A percentile compares a stretch with the other conserved stretches of the same genome.
Conservation (phyloP, 768 basidiomycete genomes). For the Tulasnella sp. region DNA sequence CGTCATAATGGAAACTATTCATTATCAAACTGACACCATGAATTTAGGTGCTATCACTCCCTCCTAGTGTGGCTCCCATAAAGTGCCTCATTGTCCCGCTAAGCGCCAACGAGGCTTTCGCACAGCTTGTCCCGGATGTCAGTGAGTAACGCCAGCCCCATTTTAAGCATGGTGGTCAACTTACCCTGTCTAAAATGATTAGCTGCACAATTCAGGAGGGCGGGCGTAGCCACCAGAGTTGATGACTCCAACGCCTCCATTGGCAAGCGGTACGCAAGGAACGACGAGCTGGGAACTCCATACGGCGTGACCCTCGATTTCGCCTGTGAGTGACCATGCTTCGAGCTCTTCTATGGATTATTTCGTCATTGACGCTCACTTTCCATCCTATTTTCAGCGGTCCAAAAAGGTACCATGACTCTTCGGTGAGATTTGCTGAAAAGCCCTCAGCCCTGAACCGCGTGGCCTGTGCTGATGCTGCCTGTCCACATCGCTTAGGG, state of each 20-base stretch:
- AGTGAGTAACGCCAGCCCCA: slow-evolving; percentile 47
- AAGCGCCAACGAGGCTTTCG: slow-evolving; percentile 73
- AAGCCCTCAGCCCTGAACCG: too few species aligned
- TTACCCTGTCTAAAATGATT: not conserved
- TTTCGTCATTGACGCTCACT: not conserved
- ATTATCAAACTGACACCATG: not conserved
- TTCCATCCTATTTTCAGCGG: slow-evolving; percentile 37
- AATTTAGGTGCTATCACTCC: slow-evolving; percentile 61
- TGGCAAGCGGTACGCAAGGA: slow-evolving; percentile 93
- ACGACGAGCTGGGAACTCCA: slow-evolving; percentile 97
- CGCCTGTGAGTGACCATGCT: slow-evolving; percentile 66
- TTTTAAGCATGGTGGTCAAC: not conserved
- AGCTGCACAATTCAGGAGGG: slow-evolving; percentile 80
- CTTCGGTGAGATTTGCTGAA: slow-evolving; percentile 66
- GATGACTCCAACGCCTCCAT: slow-evolving; percentile 94
- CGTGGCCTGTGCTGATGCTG: not conserved
- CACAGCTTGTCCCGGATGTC: slow-evolving; percentile 74
- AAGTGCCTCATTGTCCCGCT: slow-evolving; percentile 95
- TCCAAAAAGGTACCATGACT: slow-evolving; percentile 88
- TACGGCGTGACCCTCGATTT: slow-evolving; percentile 95
- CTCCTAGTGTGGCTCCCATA: slow-evolving; percentile 82
- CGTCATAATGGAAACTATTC: slow-evolving; percentile 25
- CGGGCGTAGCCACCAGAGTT: slow-evolving; percentile 84
- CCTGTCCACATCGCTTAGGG: slow-evolving; percentile 37
- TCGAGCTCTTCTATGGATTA: not conserved